Conservation (phyloP, 2,329 filamentous ascomycete species). For the Ceratocystis diversiconidia region DNA sequence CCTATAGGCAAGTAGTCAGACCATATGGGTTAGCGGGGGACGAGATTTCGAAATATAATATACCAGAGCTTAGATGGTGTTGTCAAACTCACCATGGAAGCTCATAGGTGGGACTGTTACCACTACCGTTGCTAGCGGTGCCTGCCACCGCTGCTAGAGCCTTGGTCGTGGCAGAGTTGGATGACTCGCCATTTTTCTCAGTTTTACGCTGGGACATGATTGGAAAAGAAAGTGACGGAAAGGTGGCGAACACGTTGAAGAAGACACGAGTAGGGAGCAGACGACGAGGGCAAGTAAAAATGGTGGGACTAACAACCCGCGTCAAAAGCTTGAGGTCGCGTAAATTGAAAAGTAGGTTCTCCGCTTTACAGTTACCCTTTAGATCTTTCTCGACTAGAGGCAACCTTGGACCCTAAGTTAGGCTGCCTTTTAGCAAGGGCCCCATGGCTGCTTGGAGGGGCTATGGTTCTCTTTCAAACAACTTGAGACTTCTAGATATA, state of each 20-base stretch:
- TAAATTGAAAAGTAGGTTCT: constrained; percentile 7
- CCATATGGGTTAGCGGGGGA: not conserved
- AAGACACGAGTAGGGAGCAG: not conserved
- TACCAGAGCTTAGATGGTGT: not conserved
- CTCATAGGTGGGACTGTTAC: constrained; percentile 49
- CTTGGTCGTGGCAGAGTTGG: constrained; percentile 44
- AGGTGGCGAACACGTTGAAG: not conserved
- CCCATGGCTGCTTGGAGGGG: not conserved
- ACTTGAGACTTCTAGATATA: not conserved
- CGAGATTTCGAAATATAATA: no score
- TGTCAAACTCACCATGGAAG: constrained; percentile 52
- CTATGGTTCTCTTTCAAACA: not conserved
- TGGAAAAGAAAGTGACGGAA: not conserved
- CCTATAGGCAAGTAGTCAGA: constrained; percentile 36
- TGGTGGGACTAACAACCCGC: not conserved
- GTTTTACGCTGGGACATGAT: constrained; percentile 36
- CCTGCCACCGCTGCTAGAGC: constrained; percentile 37
- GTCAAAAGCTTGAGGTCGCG: not conserved
- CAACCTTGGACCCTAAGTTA: not conserved
- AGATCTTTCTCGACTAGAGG: not conserved
- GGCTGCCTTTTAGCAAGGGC: not conserved
- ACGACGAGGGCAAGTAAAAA: no score
- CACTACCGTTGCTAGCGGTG: constrained; percentile 32
- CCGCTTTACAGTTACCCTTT: not conserved
- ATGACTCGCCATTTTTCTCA: constrained; percentile 46